Evolutionary conservation across 2,329 filamentous ascomycete genomes (phyloP).

Genomic region (Xylaria hypoxylon): DNA sequence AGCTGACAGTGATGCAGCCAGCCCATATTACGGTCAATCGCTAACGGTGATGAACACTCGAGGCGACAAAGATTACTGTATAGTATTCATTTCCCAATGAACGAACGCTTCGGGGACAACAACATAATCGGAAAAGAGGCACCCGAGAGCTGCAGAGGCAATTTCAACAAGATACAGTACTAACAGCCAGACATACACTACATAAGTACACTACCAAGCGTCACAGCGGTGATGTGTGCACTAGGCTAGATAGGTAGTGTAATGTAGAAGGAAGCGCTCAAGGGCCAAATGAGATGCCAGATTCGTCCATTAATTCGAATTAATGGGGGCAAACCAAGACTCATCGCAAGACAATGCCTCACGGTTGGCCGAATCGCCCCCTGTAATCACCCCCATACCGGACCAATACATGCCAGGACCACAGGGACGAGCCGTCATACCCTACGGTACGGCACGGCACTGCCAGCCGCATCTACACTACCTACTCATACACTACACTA

Average conservation of each 20-base stretch:
- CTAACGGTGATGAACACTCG: background rate
- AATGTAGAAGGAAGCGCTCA: constrained; percentile 13
- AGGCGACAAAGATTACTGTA: constrained; percentile 20
- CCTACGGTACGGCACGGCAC: background rate
- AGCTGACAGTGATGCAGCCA: constrained; percentile 17
- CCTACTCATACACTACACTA: too few species aligned
- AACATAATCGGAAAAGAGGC: background rate
- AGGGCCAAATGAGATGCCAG: constrained; percentile 24
- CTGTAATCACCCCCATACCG: constrained; percentile 16
- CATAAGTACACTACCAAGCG: constrained; percentile 2
- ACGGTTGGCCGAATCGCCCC: constrained; percentile 29
- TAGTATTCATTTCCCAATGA: background rate
- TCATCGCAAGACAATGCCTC: constrained; percentile 29
- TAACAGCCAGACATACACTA: constrained; percentile 10
- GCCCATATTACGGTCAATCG: constrained; percentile 7
- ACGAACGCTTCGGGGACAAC: background rate
- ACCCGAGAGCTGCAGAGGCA: constrained; percentile 18
- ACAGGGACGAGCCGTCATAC: background rate
- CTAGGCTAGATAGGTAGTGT: too few species aligned
- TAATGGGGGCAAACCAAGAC: constrained; percentile 27
- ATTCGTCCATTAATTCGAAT: constrained; percentile 25
- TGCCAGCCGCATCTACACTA: constrained; percentile 4
- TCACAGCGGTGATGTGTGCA: constrained; percentile 14
- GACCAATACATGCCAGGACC: background rate
- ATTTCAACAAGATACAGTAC: constrained; percentile 19